phyloP scores from a whole-genome alignment of 805 yeast genomes.

The Cyberlindnera xylosilytica region DNA sequence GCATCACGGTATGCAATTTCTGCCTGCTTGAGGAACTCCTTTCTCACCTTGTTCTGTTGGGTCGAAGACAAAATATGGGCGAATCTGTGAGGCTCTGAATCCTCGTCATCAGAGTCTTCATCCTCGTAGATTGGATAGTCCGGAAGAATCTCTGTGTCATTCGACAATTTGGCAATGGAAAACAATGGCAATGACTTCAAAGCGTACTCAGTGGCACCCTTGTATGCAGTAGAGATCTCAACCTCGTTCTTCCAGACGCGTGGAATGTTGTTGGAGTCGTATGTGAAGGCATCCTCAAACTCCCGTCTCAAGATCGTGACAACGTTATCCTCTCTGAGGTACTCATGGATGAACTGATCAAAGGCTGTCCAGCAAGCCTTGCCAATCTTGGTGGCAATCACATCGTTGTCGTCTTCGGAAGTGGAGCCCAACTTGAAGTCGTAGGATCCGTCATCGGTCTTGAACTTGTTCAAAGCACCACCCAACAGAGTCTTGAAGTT shows the following conservation, averaged over 20 bases:
- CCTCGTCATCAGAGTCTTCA: conserved; percentile 40
- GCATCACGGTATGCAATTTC: conserved; percentile 85
- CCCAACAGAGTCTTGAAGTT: conserved; percentile 39
- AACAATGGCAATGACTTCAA: conserved; percentile 53
- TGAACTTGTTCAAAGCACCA: conserved; percentile 30
- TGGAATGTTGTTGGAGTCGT: conserved; percentile 81
- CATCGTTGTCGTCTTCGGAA: conserved; percentile 37
- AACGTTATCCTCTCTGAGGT: conserved; percentile 63
- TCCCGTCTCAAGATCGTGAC: conserved; percentile 65
- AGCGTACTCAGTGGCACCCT: conserved; percentile 57
- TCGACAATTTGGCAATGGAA: conserved; percentile 48
- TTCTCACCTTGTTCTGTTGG: conserved; percentile 54
- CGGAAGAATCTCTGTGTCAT: conserved; percentile 58
- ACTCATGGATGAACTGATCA: conserved; percentile 54
- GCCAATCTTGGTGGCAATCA: conserved; percentile 42
- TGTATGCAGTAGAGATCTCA: conserved; percentile 68
- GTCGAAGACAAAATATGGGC: conserved; percentile 53
- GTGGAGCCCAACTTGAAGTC: conserved; percentile 68
- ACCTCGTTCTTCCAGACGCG: conserved; percentile 69
- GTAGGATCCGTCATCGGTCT: conserved; percentile 28
- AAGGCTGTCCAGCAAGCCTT: conserved; percentile 65
- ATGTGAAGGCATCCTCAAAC: conserved; percentile 81
- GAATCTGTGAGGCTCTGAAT: conserved; percentile 42
- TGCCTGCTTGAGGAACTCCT: conserved; percentile 67
- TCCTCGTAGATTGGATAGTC: conserved; percentile 43